phyloP scores from a whole-genome alignment of 1,139 yeast species.

The Debaryomycetaceae sp. region DNA sequence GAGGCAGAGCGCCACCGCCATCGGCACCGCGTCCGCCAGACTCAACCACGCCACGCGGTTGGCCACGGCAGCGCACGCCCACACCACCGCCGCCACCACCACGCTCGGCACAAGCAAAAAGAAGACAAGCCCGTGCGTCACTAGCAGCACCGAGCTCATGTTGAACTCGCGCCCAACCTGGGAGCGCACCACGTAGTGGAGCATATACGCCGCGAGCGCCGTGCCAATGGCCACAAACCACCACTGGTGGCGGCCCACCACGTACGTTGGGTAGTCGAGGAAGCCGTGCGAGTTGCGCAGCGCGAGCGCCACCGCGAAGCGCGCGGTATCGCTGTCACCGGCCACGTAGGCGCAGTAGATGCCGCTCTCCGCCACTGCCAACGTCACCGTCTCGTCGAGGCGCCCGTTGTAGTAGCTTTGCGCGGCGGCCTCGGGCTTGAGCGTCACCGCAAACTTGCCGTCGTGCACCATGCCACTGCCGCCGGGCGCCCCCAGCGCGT shows the following conservation, averaged over 20 bases:
- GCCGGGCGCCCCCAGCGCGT: neutral
- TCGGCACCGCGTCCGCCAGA: neutral
- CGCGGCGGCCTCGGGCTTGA: constrained; percentile 6
- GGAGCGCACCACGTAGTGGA: constrained; percentile 25
- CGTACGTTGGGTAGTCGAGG: constrained; percentile 18
- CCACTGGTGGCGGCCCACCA: constrained; percentile 17
- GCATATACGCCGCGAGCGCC: constrained; percentile 18
- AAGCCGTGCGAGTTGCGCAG: constrained; percentile 26
- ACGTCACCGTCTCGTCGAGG: constrained; percentile 9
- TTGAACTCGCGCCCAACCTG: constrained; percentile 28
- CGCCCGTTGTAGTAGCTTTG: constrained; percentile 10
- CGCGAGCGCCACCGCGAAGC: constrained; percentile 3
- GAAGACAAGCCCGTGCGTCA: constrained; percentile 31
- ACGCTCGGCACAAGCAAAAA: constrained; percentile 25
- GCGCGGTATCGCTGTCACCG: constrained; percentile 8
- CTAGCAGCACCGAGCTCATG: constrained; percentile 29
- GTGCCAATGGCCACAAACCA: constrained; percentile 16
- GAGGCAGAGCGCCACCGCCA: neutral
- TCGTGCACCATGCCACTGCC: constrained; percentile 7
- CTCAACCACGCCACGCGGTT: no score
- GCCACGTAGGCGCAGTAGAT: constrained; percentile 33
- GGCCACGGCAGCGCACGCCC: neutral
- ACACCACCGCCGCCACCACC: constrained; percentile 6
- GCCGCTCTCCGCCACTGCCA: constrained; percentile 23
- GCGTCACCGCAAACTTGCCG: constrained; percentile 11